These are phyloP conservation scores for Heracleum sosnowskyi DNA, from an alignment of 129 eudicot species.

Conservation along the genomic window DNA sequence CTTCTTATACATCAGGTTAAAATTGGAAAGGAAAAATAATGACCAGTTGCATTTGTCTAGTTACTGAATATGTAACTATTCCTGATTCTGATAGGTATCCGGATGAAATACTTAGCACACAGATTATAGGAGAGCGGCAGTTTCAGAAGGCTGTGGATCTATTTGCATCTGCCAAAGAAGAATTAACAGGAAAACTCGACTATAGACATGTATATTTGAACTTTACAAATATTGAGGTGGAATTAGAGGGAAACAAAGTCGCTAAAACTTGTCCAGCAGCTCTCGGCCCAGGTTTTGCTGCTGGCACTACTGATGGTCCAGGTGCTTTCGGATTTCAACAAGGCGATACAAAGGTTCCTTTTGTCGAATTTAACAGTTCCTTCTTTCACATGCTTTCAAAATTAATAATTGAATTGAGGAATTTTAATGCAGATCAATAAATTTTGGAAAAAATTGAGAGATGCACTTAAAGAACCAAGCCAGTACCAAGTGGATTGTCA, in stretches of 20 bases:
- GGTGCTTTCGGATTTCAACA: constrained; percentile 74
- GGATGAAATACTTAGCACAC: constrained; percentile 56
- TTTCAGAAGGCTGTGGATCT: constrained; percentile 47
- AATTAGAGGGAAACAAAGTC: constrained; percentile 25
- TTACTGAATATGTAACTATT: neutral
- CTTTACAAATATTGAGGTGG: constrained; percentile 43
- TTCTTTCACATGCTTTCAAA: neutral
- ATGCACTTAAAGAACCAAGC: constrained; percentile 43
- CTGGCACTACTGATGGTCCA: constrained; percentile 83
- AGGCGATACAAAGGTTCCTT: constrained; percentile 54
- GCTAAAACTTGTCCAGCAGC: constrained; percentile 69
- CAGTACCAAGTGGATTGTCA: constrained; percentile 57
- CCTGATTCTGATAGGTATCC: constrained; percentile 34
- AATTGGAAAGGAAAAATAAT: neutral
- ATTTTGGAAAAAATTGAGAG: constrained; percentile 48
- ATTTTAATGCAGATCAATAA: constrained; percentile 38
- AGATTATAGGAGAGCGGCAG: constrained; percentile 63
- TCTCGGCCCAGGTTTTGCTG: constrained; percentile 65
- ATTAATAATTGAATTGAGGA: neutral
- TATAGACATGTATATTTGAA: constrained; percentile 38
- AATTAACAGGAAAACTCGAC: constrained; percentile 55
- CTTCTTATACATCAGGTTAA: neutral
- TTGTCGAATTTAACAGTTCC: neutral
- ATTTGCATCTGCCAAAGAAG: constrained; percentile 41
- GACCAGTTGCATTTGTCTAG: neutral